Conservation (phyloP, 169 alveolate genomes). For the Plasmodium chabaudi region DNA sequence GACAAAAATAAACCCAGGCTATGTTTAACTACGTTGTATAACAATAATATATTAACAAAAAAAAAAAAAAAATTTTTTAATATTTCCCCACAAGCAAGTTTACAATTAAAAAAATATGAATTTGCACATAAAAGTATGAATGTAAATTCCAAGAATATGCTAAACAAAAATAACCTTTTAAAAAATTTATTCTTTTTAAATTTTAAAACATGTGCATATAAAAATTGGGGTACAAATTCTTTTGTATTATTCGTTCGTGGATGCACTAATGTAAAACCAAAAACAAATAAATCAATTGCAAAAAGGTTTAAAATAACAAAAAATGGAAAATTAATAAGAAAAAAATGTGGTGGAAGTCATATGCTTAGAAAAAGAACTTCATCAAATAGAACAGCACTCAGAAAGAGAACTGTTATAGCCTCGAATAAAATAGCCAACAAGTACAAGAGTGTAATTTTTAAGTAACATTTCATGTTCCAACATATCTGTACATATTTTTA, state of each 20-base stretch:
- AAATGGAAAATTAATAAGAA: slow-evolving; percentile 87
- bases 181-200: too few relatives aligned
- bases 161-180: too few relatives aligned
- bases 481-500: background rate
- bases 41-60: background rate
- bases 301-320: slow-evolving; percentile 89
- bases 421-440: slow-evolving; percentile 29
- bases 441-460: slow-evolving; percentile 63
- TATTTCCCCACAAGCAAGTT: too few relatives aligned
- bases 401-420: slow-evolving; percentile 55
- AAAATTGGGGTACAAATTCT: slow-evolving; percentile 15
- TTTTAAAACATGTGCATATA: background rate
- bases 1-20: background rate
- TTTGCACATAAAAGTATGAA: too few relatives aligned
- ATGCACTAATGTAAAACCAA: slow-evolving; percentile 84
- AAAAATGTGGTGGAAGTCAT: slow-evolving; percentile 86
- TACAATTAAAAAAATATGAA: too few relatives aligned
- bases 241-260: slow-evolving; percentile 71
- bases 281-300: slow-evolving; percentile 87
- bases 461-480: background rate
- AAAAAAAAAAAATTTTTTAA: background rate
- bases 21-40: background rate
- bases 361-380: slow-evolving; percentile 76
- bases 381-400: slow-evolving; percentile 36
- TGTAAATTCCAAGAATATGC: too few relatives aligned